Evolutionary conservation across 2,329 filamentous ascomycete genomes (phyloP), one percentile per base, ranked within the genome.

Genomic region (Microcyclosporella mali): DNA sequence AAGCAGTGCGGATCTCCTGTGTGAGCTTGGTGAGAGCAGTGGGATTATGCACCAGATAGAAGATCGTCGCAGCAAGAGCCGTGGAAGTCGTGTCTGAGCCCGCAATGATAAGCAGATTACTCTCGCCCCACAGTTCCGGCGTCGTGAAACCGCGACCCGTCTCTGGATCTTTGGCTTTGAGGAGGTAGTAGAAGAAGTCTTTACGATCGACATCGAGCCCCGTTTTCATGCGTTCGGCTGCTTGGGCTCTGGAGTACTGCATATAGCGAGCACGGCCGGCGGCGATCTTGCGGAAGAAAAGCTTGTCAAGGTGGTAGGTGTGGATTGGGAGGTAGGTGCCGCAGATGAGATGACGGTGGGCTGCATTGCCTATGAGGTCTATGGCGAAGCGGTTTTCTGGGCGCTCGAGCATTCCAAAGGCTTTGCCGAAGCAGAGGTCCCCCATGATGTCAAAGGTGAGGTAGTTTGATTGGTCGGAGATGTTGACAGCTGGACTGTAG

Each of bases 401-500:
- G 12, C 63, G 59, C 47, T 66, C 62, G 40, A 72, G 49, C 66
- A 69, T 67, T 25, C 62, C 60, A 49, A 72, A 69, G 32, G 67
- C 57, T 50, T 70, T 68, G 12, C 56, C 52, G 41, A 60, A 60
- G 32, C 46, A 48, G 14, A 59, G 48, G 17, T 53, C 50, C 30
- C 50, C 50, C 48, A 53, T 49, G 25, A 69, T 58, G 47, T 70
- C 68, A 41, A 68, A 62, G 37, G 59, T 58, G 33, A 69, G 52
- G 42, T 61, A 65, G 43, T 58, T 67, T 59, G 56, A 63, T 62
- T 66, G 69, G 40, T 67, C 57, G 7, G 66, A 66, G 49, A 73
- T 67, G 41, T 75, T 69, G 53, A 67, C 63, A 12, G 63, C 53
- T 17, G 54, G 40, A 25, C 62, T 64, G 69, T 70, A 74, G n/a